phyloP scores from a whole-genome alignment of 2,329 filamentous ascomycete species.

The Tolypocladium capitatum region DNA sequence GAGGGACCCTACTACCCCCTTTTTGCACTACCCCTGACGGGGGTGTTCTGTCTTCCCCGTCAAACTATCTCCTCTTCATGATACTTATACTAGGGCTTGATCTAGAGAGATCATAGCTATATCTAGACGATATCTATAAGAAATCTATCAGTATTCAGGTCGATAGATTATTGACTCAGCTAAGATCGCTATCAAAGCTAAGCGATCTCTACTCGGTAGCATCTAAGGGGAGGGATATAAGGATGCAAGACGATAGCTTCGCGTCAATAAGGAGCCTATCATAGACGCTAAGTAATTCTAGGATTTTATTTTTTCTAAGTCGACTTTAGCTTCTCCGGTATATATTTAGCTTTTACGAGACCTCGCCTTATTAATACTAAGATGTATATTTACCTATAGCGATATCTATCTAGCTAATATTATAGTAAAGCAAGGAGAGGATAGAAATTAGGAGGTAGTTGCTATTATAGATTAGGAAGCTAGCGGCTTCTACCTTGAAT shows the following conservation, averaged over 20 bases:
- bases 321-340: slow-evolving; percentile 1
- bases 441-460: slow-evolving; percentile 2
- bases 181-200: slow-evolving; percentile 5
- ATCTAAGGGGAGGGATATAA: slow-evolving; percentile 3
- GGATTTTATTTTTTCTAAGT: slow-evolving; percentile 4
- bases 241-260: slow-evolving; percentile 1
- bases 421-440: background rate
- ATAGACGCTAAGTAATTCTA: slow-evolving; percentile 1
- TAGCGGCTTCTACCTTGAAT: slow-evolving; percentile 9
- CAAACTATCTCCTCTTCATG: no score
- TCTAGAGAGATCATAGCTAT: no score
- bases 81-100: no score
- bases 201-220: slow-evolving; percentile 1
- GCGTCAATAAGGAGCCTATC: background rate
- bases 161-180: slow-evolving; percentile 2
- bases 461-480: slow-evolving; percentile 7
- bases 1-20: no score
- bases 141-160: slow-evolving; percentile 4
- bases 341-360: slow-evolving; percentile 3
- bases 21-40: no score
- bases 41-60: no score
- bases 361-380: background rate
- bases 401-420: slow-evolving; percentile 1
- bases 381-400: slow-evolving; percentile 4
- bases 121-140: slow-evolving; percentile 4